phyloP scores from a whole-genome alignment of 2,329 filamentous ascomycete genomes.

The Fonsecaea pugnacius region DNA sequence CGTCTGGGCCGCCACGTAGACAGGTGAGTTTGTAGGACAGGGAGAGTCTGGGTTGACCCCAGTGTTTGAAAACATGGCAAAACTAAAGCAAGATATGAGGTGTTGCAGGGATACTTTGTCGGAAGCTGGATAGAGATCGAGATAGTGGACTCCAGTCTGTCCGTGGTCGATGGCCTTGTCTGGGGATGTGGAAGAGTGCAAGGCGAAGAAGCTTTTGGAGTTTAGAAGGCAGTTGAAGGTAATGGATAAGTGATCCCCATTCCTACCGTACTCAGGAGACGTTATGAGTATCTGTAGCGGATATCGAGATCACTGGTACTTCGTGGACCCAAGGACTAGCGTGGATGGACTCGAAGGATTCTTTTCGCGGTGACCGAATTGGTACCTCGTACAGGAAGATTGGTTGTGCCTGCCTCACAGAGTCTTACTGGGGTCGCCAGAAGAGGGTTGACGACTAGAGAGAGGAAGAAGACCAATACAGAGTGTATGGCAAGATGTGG shows the following conservation, averaged over 20 bases:
- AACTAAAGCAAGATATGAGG: not conserved
- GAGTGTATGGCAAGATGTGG: not conserved
- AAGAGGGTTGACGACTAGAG: not conserved
- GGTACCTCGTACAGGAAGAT: not conserved
- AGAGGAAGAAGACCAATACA: not conserved
- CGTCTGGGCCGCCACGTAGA: constrained; percentile 25
- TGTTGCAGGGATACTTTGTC: not conserved
- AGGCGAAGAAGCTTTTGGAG: not conserved
- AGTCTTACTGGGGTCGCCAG: not conserved
- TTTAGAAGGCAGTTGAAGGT: not conserved
- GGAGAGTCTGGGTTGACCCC: not conserved
- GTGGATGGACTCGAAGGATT: not conserved
- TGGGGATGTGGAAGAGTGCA: not conserved
- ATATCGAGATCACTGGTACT: not conserved
- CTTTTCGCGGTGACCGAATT: not conserved
- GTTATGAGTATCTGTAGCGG: not conserved
- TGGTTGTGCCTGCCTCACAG: not conserved
- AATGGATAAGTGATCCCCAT: not conserved
- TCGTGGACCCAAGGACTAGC: not conserved
- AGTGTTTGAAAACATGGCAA: not conserved
- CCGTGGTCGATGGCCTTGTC: not conserved
- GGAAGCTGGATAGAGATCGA: not conserved
- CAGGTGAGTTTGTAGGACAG: not conserved
- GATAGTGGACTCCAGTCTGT: not conserved
- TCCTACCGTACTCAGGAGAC: not conserved